phyloP scores from a whole-genome alignment of 2,329 filamentous ascomycete species.

The Sporothrix pseudoabietina region DNA sequence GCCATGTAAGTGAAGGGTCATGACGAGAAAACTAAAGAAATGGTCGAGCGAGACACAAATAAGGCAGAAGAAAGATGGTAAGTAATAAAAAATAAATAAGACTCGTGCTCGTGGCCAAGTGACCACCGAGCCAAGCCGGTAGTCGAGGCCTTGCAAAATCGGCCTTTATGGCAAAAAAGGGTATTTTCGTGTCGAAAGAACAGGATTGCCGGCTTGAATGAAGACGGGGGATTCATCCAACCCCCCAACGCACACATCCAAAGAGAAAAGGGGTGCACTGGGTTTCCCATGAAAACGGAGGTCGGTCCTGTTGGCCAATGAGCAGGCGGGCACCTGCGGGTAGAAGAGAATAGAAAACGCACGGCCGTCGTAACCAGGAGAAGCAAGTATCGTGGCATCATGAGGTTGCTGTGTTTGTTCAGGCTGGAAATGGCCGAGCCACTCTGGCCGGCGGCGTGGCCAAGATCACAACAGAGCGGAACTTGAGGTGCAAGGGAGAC shows the following conservation, averaged over 20 bases:
- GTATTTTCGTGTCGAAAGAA: neutral
- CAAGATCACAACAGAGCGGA: neutral
- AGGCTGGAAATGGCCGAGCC: neutral
- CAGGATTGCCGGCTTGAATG: neutral
- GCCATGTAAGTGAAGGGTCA: neutral
- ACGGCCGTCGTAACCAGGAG: neutral
- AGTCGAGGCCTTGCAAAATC: neutral
- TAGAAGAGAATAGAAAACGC: too few relatives aligned
- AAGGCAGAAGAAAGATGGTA: neutral
- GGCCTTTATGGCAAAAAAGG: neutral
- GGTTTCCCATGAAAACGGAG: neutral
- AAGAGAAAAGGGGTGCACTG: neutral
- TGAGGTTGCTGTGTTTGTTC: neutral
- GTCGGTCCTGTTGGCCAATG: neutral
- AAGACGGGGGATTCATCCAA: neutral
- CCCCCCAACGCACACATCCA: neutral
- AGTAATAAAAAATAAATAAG: neutral
- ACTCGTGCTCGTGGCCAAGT: neutral
- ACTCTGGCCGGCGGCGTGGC: neutral
- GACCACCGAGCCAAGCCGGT: neutral
- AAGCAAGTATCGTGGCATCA: neutral
- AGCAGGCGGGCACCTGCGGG: too few relatives aligned
- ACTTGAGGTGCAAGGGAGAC: neutral
- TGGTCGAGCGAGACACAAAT: neutral
- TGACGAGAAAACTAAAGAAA: constrained; percentile 1